Conservation (phyloP, 2,329 filamentous ascomycete genomes). For the Beauveria pseudobassiana region DNA sequence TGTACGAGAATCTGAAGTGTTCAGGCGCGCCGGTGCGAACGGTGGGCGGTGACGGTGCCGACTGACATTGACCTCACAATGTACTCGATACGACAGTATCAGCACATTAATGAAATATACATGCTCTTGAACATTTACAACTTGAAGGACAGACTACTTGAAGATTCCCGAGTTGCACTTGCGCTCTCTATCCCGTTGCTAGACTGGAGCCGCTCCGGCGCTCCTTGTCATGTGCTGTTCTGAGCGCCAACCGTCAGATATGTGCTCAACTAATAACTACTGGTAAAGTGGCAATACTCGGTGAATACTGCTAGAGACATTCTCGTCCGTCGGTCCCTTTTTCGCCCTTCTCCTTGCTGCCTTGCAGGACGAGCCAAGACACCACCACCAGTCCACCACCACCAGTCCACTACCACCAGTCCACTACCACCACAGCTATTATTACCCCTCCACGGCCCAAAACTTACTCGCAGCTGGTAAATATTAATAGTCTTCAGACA, state of each 20-base stretch:
- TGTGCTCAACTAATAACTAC: too few species aligned
- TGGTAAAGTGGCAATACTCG: background rate
- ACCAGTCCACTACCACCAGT: background rate
- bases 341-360: background rate
- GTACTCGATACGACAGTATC: background rate
- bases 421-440: background rate
- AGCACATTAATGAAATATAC: background rate
- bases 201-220: background rate
- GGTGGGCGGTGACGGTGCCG: background rate
- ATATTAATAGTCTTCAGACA: background rate
- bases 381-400: too few species aligned
- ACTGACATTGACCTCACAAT: background rate
- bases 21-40: background rate
- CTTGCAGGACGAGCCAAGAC: background rate
- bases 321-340: background rate
- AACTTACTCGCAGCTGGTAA: too few species aligned
- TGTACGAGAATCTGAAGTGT: background rate
- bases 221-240: background rate
- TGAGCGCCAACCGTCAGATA: background rate
- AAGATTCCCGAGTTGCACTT: background rate
- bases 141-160: background rate
- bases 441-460: background rate
- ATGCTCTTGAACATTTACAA: background rate
- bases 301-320: background rate
- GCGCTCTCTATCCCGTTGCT: background rate